Conservation (phyloP, 805 yeast genomes). For the Debaryomyces castellii region DNA sequence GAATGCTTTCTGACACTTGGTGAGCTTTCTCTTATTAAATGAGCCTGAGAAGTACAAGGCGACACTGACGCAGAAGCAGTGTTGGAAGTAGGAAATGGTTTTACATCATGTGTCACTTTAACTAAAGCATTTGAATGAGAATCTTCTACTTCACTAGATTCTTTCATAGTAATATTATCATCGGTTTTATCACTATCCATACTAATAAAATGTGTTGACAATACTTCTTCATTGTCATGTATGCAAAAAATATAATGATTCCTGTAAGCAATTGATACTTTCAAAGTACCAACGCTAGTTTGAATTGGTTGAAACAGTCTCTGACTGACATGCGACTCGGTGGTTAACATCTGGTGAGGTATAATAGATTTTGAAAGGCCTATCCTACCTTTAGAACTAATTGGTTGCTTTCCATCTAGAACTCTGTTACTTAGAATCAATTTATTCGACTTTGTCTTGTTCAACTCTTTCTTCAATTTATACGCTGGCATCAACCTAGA, state of each 20-base stretch:
- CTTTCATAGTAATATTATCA: slow-evolving; percentile 4
- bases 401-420: slow-evolving; percentile 75
- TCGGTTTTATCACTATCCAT: slow-evolving; percentile 34
- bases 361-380: slow-evolving; percentile 75
- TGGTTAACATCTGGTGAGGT: slow-evolving; percentile 34
- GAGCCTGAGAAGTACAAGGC: slow-evolving; percentile 21
- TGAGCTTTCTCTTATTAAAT: slow-evolving; percentile 11
- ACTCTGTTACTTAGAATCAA: slow-evolving; percentile 58
- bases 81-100: slow-evolving; percentile 10
- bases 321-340: slow-evolving; percentile 55
- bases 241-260: slow-evolving; percentile 66
- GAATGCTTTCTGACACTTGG: slow-evolving; percentile 5
- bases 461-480: slow-evolving; percentile 46
- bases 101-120: slow-evolving; percentile 5
- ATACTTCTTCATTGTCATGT: slow-evolving; percentile 62
- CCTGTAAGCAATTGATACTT: slow-evolving; percentile 78
- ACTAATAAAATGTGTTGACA: slow-evolving; percentile 55
- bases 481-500: slow-evolving; percentile 70
- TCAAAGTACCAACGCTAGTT: slow-evolving; percentile 73
- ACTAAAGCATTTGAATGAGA: not conserved
- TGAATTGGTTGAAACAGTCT: slow-evolving; percentile 67
- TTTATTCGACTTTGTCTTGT: slow-evolving; percentile 14
- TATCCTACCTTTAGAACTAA: slow-evolving; percentile 77
- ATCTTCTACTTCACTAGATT: not conserved
- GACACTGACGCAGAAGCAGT: slow-evolving; percentile 22